Percentiles rank a stretch among this genome's conserved stretches.
Conservation (phyloP, 129 eudicot genomes). For the Artemisia annua region DNA sequence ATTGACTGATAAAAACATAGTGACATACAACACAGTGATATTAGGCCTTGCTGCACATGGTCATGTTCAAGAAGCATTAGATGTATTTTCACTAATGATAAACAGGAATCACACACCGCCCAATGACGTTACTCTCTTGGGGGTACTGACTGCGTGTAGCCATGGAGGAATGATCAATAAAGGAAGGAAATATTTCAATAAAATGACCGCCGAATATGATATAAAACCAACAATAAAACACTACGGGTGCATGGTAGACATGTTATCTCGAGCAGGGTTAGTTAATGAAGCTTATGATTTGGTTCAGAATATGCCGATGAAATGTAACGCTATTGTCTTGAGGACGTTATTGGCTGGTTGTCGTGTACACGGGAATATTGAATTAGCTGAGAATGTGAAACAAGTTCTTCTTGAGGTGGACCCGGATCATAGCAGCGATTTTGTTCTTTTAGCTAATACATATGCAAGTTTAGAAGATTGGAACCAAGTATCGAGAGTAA, state of each 20-base stretch:
- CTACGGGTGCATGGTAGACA: conserved; percentile 59
- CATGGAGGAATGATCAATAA: conserved; percentile 58
- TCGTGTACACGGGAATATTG: conserved; percentile 36
- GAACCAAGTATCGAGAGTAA: conserved; percentile 40
- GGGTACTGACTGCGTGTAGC: conserved; percentile 54
- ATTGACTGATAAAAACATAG: conserved; percentile 39
- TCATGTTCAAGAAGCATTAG: conserved; percentile 33
- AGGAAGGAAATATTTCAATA: conserved; percentile 39
- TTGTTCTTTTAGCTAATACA: conserved; percentile 51
- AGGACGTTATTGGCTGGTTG: conserved; percentile 56
- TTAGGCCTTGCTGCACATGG: conserved; percentile 49
- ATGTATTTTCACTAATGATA: conserved; percentile 39
- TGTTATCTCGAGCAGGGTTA: conserved; percentile 52
- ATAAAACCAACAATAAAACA: conserved; percentile 48
- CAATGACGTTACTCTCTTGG: conserved; percentile 46
- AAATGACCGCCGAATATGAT: conserved; percentile 30
- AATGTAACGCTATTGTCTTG: conserved; percentile 53
- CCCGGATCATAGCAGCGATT: conserved; percentile 55
- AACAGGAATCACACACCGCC: conserved; percentile 26
- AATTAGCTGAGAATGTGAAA: conserved; percentile 47
- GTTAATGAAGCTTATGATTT: conserved; percentile 45
- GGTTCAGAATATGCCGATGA: conserved; percentile 42
- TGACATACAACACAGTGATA: conserved; percentile 52
- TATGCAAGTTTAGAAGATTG: conserved; percentile 54
- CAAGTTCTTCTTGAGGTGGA: conserved; percentile 45